phyloP scores from a whole-genome alignment of 345 rosid genomes.

The Nasturtium officinale region DNA sequence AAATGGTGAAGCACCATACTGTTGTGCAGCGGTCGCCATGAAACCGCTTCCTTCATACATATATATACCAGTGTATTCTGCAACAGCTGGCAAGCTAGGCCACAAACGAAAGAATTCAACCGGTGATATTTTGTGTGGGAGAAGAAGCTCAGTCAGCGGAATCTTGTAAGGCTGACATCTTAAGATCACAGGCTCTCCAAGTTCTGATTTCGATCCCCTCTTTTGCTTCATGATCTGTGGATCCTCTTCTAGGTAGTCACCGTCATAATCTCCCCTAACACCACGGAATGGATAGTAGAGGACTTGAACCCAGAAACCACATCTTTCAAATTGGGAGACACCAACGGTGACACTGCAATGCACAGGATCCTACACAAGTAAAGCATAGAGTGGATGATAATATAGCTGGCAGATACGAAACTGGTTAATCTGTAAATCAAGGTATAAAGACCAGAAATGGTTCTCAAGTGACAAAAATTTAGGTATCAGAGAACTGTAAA shows the following conservation, averaged over 20 bases:
- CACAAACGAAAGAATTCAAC: conserved; percentile 97
- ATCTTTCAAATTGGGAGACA: conserved; percentile 93
- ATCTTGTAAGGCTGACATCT: conserved; percentile 97
- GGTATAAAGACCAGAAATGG: conserved; percentile 7
- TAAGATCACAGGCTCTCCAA: conserved; percentile 94
- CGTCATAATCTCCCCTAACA: conserved; percentile 83
- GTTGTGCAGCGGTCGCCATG: conserved; percentile 98
- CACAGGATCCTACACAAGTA: conserved; percentile 75
- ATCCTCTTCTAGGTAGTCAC: conserved; percentile 89
- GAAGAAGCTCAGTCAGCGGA: conserved; percentile 92
- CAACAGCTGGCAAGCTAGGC: conserved; percentile 96
- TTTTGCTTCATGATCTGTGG: conserved; percentile 79
- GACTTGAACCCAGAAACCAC: conserved; percentile 97
- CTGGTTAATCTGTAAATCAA: background rate
- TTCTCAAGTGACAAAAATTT: background rate
- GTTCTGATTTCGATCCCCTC: conserved; percentile 80
- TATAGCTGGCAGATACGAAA: background rate
- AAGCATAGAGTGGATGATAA: conserved; percentile 20
- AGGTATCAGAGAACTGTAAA: conserved; percentile 1
- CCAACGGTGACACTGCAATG: conserved; percentile 93
- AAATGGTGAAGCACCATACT: conserved; percentile 94
- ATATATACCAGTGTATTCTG: conserved; percentile 86
- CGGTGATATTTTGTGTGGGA: conserved; percentile 92
- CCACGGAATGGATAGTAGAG: conserved; percentile 95
- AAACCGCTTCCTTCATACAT: conserved; percentile 95